Evolutionary conservation across 192 early-diverging fungal genomes (phyloP), one percentile per base, ranked within the genome.

Genomic region (Entomortierella chlamydospora): DNA sequence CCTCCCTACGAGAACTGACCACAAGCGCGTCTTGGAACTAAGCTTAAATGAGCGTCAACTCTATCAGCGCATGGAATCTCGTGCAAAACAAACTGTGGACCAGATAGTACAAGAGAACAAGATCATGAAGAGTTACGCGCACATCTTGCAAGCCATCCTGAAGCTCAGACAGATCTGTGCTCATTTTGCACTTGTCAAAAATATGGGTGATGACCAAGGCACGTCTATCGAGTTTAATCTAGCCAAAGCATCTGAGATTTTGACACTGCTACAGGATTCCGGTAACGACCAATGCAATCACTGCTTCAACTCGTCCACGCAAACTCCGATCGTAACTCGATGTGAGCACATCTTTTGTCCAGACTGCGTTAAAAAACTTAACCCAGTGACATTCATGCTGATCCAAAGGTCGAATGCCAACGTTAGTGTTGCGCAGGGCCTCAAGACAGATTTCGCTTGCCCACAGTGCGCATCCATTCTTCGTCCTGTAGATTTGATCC

Each of bases 111-210:
- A 73, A 12, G 81, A 84, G 18, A 92, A 92, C 49, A 91, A 86
- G 54, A 69, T 90, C 45, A 85, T 93, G 66, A 82, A 84, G 47
- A 90, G 93, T 70, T 95, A 95, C 73, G 90, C 90, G 33, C 81
- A 84, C 34, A 90, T 95, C 47, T 74, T 91, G 11, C 86, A 89
- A 28, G 69, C 81, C 7, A 64, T 91, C 20, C 55, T 90, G 25
- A 85, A 80, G 50, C 67, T 83, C 15, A 63, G 78, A 15, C 78
- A 81, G 53, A 81, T 84, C 17, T 81, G 77, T 37, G 77, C 72
- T 22, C 78, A 81, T 47, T 83, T 63, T 61, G 69, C 78, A 2
- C 59, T 83, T 17, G 52, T 83, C 43, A 76, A 74, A 52, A 65
- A 64, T 25, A 57, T 39, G 6, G 53, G 67, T 23, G 82, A 81